phyloP scores from a whole-genome alignment of 176 grass and related monocot species.

The Coix lacrymajobi region DNA sequence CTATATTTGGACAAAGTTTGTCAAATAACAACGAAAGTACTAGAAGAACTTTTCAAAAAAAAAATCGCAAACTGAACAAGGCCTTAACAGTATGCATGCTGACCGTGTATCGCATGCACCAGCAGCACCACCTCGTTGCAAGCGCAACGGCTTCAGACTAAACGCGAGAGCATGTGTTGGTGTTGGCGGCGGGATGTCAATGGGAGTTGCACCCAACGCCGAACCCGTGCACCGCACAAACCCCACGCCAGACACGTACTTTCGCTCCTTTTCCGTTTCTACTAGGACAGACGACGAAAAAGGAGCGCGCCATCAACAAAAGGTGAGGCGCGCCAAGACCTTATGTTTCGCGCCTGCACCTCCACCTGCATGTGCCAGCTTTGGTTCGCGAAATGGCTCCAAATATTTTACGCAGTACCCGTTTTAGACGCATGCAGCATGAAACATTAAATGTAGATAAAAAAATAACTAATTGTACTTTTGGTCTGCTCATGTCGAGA shows the following conservation, averaged over 20 bases:
- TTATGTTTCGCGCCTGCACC: not conserved
- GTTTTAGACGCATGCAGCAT: too few relatives aligned
- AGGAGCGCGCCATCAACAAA: not conserved
- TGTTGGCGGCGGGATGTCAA: not conserved
- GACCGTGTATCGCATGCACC: not conserved
- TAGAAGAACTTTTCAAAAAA: too few relatives aligned
- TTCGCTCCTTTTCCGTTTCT: not conserved
- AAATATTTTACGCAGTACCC: too few relatives aligned
- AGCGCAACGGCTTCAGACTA: constrained; percentile 9
- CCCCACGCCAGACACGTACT: not conserved
- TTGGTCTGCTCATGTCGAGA: too few relatives aligned
- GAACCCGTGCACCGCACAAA: not conserved
- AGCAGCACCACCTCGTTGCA: not conserved
- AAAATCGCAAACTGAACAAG: too few relatives aligned
- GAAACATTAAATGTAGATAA: too few relatives aligned
- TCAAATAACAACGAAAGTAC: too few relatives aligned
- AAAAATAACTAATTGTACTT: too few relatives aligned
- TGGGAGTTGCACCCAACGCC: constrained; percentile 35
- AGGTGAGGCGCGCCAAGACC: not conserved
- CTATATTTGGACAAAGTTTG: too few relatives aligned
- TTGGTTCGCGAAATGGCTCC: too few relatives aligned
- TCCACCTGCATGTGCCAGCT: too few relatives aligned
- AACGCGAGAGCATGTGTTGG: not conserved
- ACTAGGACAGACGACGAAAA: not conserved
- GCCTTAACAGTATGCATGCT: not conserved